These are phyloP conservation scores for Orobanche coerulescens DNA, from an alignment of 257 asterid genomes.

Conservation along the genomic window DNA sequence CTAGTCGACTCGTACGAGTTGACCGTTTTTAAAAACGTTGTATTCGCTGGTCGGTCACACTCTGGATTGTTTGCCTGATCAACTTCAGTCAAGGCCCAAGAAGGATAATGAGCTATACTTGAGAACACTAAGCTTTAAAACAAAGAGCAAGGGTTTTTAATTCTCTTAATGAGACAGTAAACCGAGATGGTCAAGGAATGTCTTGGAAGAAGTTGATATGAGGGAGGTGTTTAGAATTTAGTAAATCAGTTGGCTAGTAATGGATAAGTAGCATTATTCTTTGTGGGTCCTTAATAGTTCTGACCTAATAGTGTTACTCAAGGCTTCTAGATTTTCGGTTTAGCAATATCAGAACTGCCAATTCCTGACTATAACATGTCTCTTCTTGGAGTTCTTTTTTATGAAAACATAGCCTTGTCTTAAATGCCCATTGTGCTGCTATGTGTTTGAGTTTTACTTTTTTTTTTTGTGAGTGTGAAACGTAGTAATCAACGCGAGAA, in stretches of 20 bases:
- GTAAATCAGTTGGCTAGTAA: neutral
- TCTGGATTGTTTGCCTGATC: too few species aligned
- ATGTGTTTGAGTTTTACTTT: neutral
- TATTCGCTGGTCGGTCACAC: too few species aligned
- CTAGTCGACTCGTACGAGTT: too few species aligned
- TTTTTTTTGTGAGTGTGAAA: too few species aligned
- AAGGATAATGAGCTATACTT: too few species aligned
- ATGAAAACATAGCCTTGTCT: neutral
- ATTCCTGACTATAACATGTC: neutral
- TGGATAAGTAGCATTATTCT: neutral
- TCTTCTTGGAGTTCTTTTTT: neutral
- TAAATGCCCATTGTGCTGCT: neutral
- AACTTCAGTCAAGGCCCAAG: too few species aligned
- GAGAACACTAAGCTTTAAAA: too few species aligned
- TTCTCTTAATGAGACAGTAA: neutral
- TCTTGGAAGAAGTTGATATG: slow-evolving; percentile 2
- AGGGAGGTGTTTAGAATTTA: neutral
- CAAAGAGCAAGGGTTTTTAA: too few species aligned
- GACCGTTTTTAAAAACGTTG: too few species aligned
- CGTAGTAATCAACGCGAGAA: too few species aligned
- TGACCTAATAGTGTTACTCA: neutral
- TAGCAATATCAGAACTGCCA: neutral
- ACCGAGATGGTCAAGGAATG: neutral
- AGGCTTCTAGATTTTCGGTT: neutral
- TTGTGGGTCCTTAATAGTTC: neutral